Base-by-base conservation (phyloP, 371 early-diverging fungal genomes). In the Smittium mucronatum region DNA sequence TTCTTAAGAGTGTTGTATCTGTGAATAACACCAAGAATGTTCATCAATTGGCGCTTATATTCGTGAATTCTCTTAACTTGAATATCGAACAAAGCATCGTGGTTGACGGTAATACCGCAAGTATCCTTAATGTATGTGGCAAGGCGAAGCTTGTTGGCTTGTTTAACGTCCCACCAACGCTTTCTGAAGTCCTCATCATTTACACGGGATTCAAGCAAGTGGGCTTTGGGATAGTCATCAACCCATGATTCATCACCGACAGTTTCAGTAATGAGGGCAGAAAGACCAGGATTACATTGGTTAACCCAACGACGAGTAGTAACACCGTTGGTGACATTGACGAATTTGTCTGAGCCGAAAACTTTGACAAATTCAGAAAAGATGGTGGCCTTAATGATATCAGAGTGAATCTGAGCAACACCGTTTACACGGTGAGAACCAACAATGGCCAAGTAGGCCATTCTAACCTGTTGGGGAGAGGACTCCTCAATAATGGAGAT, bases 21-120 rank as follows among this genome's bases (percentile, higher is more conserved):
- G 76, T 92, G 85, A 74, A 94, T 93, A 67, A 93, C 93, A 60
- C 87, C 81, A 35, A 95, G 78, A 72, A 95, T 93, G 82, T 95
- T 95, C 92, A 95, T 91, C 78, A 90, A 92, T 82, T 95, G 95
- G 72, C 95, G 91, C 84, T 95, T 94, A 82, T 94, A 95, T 81
- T 94, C 95, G 79, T 95, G 95, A 73, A 94, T 88, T 79, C 95
- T 89, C 83, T 93, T 94, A 74, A 93, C 93, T 79, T 94, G 94
- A 70, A 93, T 84, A 78, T 95, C 95, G 77, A 94, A 95, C 69
- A 94, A 76, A 0, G 94, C 89, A 69, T 92, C 82, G 29, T 93
- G 84, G 70, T 80, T 82, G 59, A 94, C 90, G n/a, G 77, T 75
- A 64, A 94, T 79, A 35, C 80, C 83, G 67, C 85, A 84, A 32